Evolutionary conservation across 2,329 filamentous ascomycete genomes (phyloP), one percentile per base, ranked within the genome.

Genomic region (Onygena corvina): DNA sequence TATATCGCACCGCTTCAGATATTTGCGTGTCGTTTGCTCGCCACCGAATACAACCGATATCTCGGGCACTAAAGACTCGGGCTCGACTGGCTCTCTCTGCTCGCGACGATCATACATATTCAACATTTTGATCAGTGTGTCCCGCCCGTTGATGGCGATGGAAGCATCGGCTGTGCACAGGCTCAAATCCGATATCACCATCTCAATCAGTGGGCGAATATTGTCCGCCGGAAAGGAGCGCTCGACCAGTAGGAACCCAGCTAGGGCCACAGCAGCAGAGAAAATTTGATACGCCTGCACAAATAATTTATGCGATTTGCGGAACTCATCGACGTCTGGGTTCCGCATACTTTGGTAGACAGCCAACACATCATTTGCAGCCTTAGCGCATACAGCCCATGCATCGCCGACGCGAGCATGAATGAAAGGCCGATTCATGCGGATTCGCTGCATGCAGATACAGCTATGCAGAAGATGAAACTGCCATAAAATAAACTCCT

Each of bases 271-370:
- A 0, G 59, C 59, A 16, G 58, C 59, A 7, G 59, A 59, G 48
- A 58, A 61, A 3, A 55, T 51, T 36, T 61, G 58, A 45, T 61
- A 61, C 14, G 52, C 55, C 40, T 60, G 58, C n/a, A 57, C 48
- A 16, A 53, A 52, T 42, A 58, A 59, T 40, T 58, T 57, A 40
- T 55, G 58, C 8, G 57, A 56, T 21, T 48, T 48, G 27, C 53
- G 49, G 33, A 61, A 57, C 16, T 51, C 47, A 7, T 54, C 51
- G 3, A 54, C 49, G 40, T 58, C 51, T 12, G 48, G 42, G 31
- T 54, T 53, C 12, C 59, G 57, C 49, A 61, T 54, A 23, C 49
- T 50, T 11, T 54, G 49, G 48, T 61, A 61, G 3, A 56, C 55
- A 7, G 53, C 48, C 7, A 61, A 47, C 12, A 59, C 54, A 14